Evolutionary conservation across 2,329 filamentous ascomycete genomes (phyloP).

Genomic region (Sporothrix luriei): DNA sequence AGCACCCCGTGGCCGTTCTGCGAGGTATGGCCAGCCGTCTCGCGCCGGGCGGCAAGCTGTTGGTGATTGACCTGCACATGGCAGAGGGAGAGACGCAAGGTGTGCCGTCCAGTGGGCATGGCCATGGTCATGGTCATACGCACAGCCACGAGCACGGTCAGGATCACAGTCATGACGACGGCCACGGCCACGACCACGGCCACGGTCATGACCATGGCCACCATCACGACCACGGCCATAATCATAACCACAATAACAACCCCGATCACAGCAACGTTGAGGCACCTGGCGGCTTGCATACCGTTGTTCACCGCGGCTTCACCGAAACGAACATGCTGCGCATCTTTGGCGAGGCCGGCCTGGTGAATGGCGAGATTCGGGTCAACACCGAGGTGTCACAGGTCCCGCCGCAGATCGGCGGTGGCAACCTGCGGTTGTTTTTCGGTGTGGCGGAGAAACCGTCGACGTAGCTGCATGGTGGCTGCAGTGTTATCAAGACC

Average conservation of each 20-base stretch:
- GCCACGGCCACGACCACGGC: background rate
- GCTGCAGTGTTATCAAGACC: background rate
- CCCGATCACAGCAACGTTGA: background rate
- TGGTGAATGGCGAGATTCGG: constrained; percentile 27
- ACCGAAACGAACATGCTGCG: constrained; percentile 31
- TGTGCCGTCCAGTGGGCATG: background rate
- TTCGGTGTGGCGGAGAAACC: constrained; percentile 28
- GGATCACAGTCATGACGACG: background rate
- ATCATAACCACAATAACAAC: too few species aligned
- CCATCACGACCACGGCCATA: background rate
- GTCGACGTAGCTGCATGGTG: background rate
- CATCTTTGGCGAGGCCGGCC: constrained; percentile 31
- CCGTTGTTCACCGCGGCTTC: constrained; percentile 32
- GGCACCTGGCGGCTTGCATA: constrained; percentile 6
- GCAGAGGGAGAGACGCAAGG: background rate
- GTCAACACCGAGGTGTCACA: background rate
- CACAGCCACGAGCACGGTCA: background rate
- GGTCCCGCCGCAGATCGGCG: constrained; percentile 12
- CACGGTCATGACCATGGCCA: constrained; percentile 12
- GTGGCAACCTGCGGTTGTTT: constrained; percentile 27
- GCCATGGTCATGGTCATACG: constrained; percentile 1
- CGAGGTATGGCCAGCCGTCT: constrained; percentile 34
- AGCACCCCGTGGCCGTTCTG: constrained; percentile 32
- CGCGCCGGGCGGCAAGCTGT: constrained; percentile 33
- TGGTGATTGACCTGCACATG: constrained; percentile 37